phyloP scores from a whole-genome alignment of 2,329 filamentous ascomycete species.

The Thielaviopsis ethacetica region DNA sequence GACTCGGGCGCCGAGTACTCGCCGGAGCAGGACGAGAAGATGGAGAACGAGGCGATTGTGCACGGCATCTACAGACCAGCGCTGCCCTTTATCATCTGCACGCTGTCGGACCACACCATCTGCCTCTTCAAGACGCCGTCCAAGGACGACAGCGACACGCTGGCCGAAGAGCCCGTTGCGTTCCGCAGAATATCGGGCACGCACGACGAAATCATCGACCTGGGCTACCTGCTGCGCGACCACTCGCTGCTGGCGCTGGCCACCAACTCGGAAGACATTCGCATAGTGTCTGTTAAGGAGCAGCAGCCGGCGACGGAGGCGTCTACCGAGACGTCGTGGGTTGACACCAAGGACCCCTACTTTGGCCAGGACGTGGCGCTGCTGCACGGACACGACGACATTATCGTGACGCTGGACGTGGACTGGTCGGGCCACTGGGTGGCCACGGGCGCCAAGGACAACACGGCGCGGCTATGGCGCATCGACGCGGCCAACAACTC shows the following conservation, averaged over 20 bases:
- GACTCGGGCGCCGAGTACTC: constrained; percentile 66
- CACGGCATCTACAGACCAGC: constrained; percentile 50
- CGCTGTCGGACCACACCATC: constrained; percentile 82
- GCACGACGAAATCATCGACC: constrained; percentile 92
- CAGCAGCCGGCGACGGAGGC: no score
- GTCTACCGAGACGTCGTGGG: constrained; percentile 14
- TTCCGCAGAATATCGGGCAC: constrained; percentile 81
- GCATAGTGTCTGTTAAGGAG: constrained; percentile 60
- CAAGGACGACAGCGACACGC: constrained; percentile 15
- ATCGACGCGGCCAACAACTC: constrained; percentile 60
- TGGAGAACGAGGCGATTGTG: constrained; percentile 52
- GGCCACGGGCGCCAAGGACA: constrained; percentile 91
- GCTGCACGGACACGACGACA: constrained; percentile 82
- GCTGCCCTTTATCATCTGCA: constrained; percentile 56
- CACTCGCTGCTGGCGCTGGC: constrained; percentile 73
- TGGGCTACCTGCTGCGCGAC: constrained; percentile 70
- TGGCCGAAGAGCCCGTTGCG: constrained; percentile 25
- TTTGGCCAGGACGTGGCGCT: constrained; percentile 83
- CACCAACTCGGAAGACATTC: constrained; percentile 87
- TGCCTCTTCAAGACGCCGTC: constrained; percentile 44
- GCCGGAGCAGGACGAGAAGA: constrained; percentile 45
- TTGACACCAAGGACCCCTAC: constrained; percentile 31
- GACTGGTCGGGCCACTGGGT: constrained; percentile 98
- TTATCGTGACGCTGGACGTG: constrained; percentile 83
- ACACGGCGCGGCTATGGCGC: constrained; percentile 80